These are phyloP conservation scores for Cordyceps cateniannulata DNA, from an alignment of 2,329 filamentous ascomycete species.

Conservation along the genomic window DNA sequence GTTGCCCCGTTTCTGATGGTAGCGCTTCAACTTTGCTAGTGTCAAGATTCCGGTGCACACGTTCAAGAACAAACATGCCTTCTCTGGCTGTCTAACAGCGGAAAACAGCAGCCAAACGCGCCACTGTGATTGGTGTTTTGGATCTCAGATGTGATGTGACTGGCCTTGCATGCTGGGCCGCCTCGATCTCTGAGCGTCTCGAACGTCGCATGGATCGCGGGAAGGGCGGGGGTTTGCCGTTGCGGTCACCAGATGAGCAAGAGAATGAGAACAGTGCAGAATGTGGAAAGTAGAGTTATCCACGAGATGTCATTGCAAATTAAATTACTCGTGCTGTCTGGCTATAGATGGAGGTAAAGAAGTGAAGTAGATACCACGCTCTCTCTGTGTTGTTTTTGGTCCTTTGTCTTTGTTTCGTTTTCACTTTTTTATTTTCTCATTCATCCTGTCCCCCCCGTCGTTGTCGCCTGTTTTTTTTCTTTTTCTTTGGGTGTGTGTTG, in stretches of 20 bases:
- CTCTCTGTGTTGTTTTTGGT: not conserved
- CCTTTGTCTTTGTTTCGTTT: not conserved
- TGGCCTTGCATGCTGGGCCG: not conserved
- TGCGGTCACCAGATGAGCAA: not conserved
- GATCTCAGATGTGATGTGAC: not conserved
- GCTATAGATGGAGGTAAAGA: not conserved
- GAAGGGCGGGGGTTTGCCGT: not conserved
- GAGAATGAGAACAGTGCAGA: not conserved
- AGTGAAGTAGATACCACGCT: not conserved
- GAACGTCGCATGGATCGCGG: not conserved
- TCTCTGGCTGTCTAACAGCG: too few relatives aligned
- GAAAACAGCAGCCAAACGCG: too few relatives aligned
- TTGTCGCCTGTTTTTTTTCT: too few relatives aligned
- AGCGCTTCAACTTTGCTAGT: too few relatives aligned
- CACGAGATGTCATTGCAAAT: not conserved
- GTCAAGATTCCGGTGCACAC: too few relatives aligned
- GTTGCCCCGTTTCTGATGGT: too few relatives aligned
- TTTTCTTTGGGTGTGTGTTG: not conserved
- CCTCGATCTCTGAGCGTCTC: not conserved
- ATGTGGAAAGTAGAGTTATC: not conserved
- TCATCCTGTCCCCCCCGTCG: too few relatives aligned
- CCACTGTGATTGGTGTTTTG: not conserved
- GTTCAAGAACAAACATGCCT: too few relatives aligned
- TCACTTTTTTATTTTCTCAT: not conserved
- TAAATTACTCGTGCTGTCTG: not conserved